Evolutionary conservation across 495 filamentous ascomycete species (phyloP), one percentile per base, ranked within the genome.

Genomic region (Aspergillus leporis): DNA sequence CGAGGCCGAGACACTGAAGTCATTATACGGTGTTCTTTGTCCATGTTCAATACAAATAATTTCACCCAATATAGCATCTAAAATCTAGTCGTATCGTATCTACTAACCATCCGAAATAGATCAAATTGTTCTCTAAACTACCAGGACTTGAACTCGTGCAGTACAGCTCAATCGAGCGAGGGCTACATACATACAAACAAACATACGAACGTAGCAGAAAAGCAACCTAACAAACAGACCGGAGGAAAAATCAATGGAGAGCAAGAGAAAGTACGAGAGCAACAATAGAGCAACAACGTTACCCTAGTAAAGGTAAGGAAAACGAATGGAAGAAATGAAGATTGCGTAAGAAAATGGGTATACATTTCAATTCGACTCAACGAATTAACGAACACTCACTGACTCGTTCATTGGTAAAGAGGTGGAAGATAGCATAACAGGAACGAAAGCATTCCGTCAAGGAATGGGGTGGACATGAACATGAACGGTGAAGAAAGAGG

Each of bases 351-450:
- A 19, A 50, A 54, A 53, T 66, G 72, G 72, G 73, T 74, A 74
- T 76, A 71, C 66, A 75, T 70, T 67, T 72, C 62, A 61, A 47
- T 22, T 47, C 43, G 43, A 47, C 21, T 47, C 43, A 47, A 47
- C 43, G 58, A 61, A 56, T 62, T 61, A 38, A 40, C 18, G 22
- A 41, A 60, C 56, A 69, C 60, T 49, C 32, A 51, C 28, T 58
- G 60, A 49, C 41, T 47, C 19, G 40, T 60, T 58, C 47, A 55
- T 25, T 18, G 40, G 18, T 55, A 21, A 49, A 55, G 53, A 61
- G 21, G 25, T 36, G 51, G 32, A 51, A 43, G 32, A 34, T 31
- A n/a, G 38, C 38, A 36, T 14, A 41, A 41, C 38, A 41, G 38
- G 38, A 36, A 16, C 5, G 14, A 41, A 41, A 18, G 16, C 38